Evolutionary conservation across 768 basidiomycete species (phyloP).

Genomic region (Tubosaeta brunneosetosa): DNA sequence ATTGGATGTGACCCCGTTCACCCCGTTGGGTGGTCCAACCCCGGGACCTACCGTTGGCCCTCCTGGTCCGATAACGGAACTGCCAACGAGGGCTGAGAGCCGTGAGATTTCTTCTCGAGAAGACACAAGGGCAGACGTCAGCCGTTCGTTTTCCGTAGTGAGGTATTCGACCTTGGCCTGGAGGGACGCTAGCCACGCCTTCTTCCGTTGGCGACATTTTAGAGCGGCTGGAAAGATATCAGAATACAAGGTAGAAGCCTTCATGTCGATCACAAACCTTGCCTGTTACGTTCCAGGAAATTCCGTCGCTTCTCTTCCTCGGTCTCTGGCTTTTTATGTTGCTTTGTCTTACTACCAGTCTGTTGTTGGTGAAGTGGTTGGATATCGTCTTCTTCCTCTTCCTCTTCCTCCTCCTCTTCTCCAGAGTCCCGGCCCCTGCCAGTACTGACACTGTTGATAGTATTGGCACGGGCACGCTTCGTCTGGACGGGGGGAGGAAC

Average conservation of each 20-base stretch:
- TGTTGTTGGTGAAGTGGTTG: constrained; percentile 19
- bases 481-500: constrained; percentile 18
- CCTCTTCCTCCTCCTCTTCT: constrained; percentile 37
- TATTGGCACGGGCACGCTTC: constrained; percentile 39
- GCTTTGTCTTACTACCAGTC: constrained; percentile 18
- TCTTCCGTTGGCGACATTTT: constrained; percentile 98
- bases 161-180: constrained; percentile 94
- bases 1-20: constrained; percentile 24
- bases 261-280: constrained; percentile 53
- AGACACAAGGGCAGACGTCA: constrained; percentile 79
- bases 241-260: background rate
- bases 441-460: constrained; percentile 28
- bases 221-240: constrained; percentile 66
- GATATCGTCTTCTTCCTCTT: constrained; percentile 35
- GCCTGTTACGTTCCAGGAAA: constrained; percentile 94
- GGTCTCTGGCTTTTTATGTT: constrained; percentile 80
- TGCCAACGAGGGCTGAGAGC: constrained; percentile 67
- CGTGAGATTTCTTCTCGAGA: constrained; percentile 91
- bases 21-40: constrained; percentile 25
- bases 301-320: constrained; percentile 98
- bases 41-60: constrained; percentile 29
- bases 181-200: constrained; percentile 91
- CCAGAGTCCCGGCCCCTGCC: constrained; percentile 35
- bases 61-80: constrained; percentile 48
- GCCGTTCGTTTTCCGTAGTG: constrained; percentile 90